These are phyloP conservation scores for Cercospora nicotianae DNA, from an alignment of 2,329 filamentous ascomycete genomes.

Conservation along the genomic window DNA sequence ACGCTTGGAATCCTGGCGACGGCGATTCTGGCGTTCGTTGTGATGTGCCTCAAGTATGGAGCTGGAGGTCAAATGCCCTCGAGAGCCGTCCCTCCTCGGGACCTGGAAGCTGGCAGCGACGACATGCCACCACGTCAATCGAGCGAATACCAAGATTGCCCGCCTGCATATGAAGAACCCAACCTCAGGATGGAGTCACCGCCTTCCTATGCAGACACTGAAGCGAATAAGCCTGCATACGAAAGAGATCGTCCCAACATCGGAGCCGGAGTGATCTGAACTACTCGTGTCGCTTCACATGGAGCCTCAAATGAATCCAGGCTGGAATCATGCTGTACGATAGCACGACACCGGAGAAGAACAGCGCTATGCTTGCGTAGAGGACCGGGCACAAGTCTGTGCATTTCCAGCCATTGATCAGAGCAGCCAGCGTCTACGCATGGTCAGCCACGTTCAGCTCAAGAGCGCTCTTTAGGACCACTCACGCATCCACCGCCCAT, in stretches of 20 bases:
- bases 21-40: not conserved
- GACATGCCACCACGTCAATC: not conserved
- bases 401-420: not conserved
- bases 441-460: not conserved
- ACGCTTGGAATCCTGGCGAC: not conserved
- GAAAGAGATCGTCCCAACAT: not conserved
- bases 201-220: not conserved
- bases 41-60: not conserved
- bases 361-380: not conserved
- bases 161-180: not conserved
- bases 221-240: not conserved
- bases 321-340: not conserved
- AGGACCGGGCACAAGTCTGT: not conserved
- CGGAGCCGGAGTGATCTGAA: not conserved
- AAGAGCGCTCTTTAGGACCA: not conserved
- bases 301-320: not conserved
- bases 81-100: not conserved
- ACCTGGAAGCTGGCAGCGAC: not conserved
- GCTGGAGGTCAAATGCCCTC: not conserved
- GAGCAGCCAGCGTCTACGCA: not conserved
- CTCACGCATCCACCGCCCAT: not conserved
- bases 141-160: not conserved
- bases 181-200: not conserved
- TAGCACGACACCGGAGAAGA: not conserved
- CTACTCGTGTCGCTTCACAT: not conserved